Percentiles rank a stretch among this genome's conserved stretches.
These are phyloP conservation scores for Lyophyllum semitale DNA, from an alignment of 768 basidiomycete genomes.

Conservation along the genomic window DNA sequence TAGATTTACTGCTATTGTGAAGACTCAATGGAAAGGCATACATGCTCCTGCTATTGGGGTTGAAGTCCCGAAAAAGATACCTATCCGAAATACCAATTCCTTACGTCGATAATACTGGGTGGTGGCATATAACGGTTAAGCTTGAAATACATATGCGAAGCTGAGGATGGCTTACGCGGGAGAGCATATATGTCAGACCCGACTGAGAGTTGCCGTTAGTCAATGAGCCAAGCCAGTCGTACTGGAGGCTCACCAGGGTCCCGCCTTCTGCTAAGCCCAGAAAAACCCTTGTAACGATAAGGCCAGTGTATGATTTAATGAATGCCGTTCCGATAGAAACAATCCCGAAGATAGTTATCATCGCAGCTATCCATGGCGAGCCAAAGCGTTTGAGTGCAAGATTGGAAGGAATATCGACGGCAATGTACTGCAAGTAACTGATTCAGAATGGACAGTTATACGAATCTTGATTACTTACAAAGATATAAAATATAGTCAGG, in stretches of 20 bases:
- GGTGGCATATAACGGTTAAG: background rate
- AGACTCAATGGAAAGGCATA: conserved; percentile 13
- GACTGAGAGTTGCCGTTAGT: conserved; percentile 9
- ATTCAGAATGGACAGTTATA: background rate
- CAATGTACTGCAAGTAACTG: conserved; percentile 14
- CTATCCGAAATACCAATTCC: conserved; percentile 35
- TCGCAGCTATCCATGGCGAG: conserved; percentile 21
- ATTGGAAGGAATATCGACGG: conserved; percentile 25
- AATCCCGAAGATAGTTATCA: conserved; percentile 20
- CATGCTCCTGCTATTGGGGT: conserved; percentile 37
- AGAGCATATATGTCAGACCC: conserved; percentile 22
- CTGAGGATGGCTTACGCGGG: conserved; percentile 11
- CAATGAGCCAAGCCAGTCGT: background rate
- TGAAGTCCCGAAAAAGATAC: conserved; percentile 35
- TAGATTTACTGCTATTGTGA: background rate
- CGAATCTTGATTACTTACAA: conserved; percentile 7
- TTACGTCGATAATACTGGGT: conserved; percentile 33
- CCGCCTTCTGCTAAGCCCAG: conserved; percentile 27
- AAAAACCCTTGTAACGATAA: conserved; percentile 25
- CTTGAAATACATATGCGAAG: background rate
- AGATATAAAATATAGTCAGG: conserved; percentile 36
- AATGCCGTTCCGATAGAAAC: conserved; percentile 24
- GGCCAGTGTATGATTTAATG: conserved; percentile 20
- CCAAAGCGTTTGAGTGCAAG: conserved; percentile 22
- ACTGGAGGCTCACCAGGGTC: conserved; percentile 16